Percentiles rank a stretch among this genome's conserved stretches.
Conservation (phyloP, 306 rosid species). For the Trichosanthes truncata region DNA sequence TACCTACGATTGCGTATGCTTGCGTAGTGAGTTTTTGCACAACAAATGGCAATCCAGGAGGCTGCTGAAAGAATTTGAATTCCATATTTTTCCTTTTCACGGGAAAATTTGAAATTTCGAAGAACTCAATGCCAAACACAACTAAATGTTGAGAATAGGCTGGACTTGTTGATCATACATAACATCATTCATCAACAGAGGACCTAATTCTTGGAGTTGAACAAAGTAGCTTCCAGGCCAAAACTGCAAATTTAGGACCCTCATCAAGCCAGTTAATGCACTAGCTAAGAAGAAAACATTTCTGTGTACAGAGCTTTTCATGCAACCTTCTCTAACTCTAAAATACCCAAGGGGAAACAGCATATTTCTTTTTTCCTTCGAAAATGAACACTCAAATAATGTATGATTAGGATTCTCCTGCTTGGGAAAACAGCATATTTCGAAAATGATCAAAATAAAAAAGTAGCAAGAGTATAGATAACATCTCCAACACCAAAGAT, state of each 20-base stretch:
- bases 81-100: background rate
- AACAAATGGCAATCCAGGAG: background rate
- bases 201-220: background rate
- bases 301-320: background rate
- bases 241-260: background rate
- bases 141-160: background rate
- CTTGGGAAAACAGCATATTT: background rate
- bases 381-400: no score
- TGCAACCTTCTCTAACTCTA: background rate
- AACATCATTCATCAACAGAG: background rate
- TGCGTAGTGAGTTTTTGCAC: no score
- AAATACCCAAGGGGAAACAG: background rate
- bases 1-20: no score
- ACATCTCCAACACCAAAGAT: background rate
- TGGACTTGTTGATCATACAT: background rate
- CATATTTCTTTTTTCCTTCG: background rate
- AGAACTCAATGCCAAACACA: background rate
- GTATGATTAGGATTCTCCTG: no score
- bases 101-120: background rate
- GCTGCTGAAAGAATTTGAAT: background rate
- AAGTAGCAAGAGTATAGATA: background rate
- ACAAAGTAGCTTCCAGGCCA: background rate
- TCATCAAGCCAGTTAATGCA: background rate
- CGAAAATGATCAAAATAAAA: background rate
- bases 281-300: background rate